Conservation (phyloP, 495 filamentous ascomycete genomes). For the Melanomma pulvis-pyrius region DNA sequence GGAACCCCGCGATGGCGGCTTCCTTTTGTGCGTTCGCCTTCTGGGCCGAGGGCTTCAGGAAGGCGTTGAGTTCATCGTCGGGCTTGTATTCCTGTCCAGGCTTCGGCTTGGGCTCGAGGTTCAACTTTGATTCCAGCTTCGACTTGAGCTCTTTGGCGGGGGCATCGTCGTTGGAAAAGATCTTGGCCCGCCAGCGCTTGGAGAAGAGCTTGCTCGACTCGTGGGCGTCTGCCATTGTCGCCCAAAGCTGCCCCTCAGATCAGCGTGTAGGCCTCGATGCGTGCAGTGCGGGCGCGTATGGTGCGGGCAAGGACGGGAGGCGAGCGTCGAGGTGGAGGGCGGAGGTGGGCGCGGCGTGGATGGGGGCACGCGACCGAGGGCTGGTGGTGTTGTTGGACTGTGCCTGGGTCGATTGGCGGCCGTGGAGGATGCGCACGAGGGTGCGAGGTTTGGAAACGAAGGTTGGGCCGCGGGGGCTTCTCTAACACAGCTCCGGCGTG, state of each 20-base stretch:
- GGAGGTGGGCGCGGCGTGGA: conserved; percentile 24
- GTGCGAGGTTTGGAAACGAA: not conserved
- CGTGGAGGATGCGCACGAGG: not conserved
- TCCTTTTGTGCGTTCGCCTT: conserved; percentile 29
- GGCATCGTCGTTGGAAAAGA: conserved; percentile 23
- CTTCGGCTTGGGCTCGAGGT: conserved; percentile 20
- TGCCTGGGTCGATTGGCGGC: conserved; percentile 20
- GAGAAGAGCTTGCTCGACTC: conserved; percentile 27
- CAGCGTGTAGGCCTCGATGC: not conserved
- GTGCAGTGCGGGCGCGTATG: not conserved
- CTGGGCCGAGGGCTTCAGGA: conserved; percentile 48
- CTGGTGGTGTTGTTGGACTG: conserved; percentile 1
- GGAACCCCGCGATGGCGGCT: conserved; percentile 27
- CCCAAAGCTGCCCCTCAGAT: not conserved
- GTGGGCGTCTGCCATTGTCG: conserved; percentile 24
- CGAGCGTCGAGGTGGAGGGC: not conserved
- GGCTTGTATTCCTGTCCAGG: conserved; percentile 31
- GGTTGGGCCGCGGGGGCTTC: not conserved
- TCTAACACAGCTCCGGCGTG: not conserved
- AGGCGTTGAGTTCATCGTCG: conserved; percentile 46
- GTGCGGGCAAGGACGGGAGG: not conserved
- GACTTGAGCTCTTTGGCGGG: conserved; percentile 22
- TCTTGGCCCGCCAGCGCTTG: conserved; percentile 39
- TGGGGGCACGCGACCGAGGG: conserved; percentile 22
- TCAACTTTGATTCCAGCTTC: conserved; percentile 23